Conservation (phyloP, 1,139 yeast genomes). For the Geotrichum carabidarum region DNA sequence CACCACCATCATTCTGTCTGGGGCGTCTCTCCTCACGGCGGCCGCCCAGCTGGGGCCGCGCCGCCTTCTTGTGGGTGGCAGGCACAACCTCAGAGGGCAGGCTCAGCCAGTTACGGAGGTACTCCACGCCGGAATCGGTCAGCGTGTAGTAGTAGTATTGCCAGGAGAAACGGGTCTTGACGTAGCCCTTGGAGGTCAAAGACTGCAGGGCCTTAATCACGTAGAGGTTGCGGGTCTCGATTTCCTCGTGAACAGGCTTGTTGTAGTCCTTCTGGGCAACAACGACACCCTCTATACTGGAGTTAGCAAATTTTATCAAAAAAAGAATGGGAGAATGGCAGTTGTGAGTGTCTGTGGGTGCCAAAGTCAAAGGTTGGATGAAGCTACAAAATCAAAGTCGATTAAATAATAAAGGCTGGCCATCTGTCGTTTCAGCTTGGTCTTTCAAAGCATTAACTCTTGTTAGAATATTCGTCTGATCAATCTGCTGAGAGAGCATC, state of each 20-base stretch:
- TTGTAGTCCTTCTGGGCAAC: slow-evolving; percentile 98
- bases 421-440: no score
- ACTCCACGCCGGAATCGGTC: slow-evolving; percentile 99
- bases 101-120: slow-evolving; percentile 96
- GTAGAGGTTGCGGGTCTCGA: slow-evolving; percentile 94
- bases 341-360: no score
- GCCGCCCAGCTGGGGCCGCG: slow-evolving; percentile 69
- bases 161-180: slow-evolving; percentile 99
- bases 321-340: background rate
- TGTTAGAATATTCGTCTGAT: no score
- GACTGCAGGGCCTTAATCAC: slow-evolving; percentile 99
- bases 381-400: no score
- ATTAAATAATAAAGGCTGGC: no score
- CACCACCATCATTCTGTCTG: slow-evolving; percentile 39
- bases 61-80: slow-evolving; percentile 94
- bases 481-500: no score
- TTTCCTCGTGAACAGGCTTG: slow-evolving; percentile 97
- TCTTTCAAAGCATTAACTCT: no score
- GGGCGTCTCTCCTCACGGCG: slow-evolving; percentile 34
- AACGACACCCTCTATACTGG: slow-evolving; percentile 84
- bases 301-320: slow-evolving; percentile 4
- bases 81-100: slow-evolving; percentile 98
- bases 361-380: no score
- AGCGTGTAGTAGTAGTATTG: slow-evolving; percentile 99
- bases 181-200: slow-evolving; percentile 97